Evolutionary conservation across 768 basidiomycete genomes (phyloP).

Genomic region (Cystofilobasidium bisporidii): DNA sequence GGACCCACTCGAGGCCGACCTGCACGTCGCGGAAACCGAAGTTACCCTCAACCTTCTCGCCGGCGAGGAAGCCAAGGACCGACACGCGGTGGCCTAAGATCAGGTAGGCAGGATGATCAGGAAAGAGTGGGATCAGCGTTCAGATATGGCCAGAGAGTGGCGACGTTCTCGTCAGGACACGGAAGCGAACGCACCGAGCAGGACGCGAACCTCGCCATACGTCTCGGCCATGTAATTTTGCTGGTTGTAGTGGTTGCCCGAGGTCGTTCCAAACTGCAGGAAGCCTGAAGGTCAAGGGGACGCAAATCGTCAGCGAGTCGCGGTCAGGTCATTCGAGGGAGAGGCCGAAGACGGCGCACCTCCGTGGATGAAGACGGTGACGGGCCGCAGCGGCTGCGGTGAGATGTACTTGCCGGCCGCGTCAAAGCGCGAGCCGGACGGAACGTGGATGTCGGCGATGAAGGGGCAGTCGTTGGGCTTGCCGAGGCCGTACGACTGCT

Average conservation of each 20-base stretch:
- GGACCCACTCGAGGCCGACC: slow-evolving; percentile 64
- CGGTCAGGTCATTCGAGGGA: no score
- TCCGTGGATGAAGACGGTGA: slow-evolving; percentile 68
- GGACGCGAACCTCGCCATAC: slow-evolving; percentile 61
- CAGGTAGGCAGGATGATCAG: not conserved
- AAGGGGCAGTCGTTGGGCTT: slow-evolving; percentile 64
- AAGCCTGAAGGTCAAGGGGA: not conserved
- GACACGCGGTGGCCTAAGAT: slow-evolving; percentile 9
- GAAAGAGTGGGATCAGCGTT: not conserved
- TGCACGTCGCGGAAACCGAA: slow-evolving; percentile 80
- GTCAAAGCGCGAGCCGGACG: slow-evolving; percentile 36
- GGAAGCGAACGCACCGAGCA: slow-evolving; percentile 63
- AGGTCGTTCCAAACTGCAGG: slow-evolving; percentile 53
- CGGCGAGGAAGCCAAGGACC: slow-evolving; percentile 67
- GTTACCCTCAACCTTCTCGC: slow-evolving; percentile 57
- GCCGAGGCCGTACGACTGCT: slow-evolving; percentile 46
- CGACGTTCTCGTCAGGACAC: no score
- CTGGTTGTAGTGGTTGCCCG: slow-evolving; percentile 48
- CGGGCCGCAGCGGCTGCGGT: slow-evolving; percentile 45
- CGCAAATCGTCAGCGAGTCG: no score
- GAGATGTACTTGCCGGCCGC: slow-evolving; percentile 32
- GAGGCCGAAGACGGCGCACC: not conserved
- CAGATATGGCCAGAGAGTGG: no score
- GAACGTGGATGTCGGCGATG: slow-evolving; percentile 49
- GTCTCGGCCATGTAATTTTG: slow-evolving; percentile 59